Evolutionary conservation across 2,329 filamentous ascomycete genomes (phyloP), one percentile per base, ranked within the genome.

Genomic region (Penicillium polonicum): DNA sequence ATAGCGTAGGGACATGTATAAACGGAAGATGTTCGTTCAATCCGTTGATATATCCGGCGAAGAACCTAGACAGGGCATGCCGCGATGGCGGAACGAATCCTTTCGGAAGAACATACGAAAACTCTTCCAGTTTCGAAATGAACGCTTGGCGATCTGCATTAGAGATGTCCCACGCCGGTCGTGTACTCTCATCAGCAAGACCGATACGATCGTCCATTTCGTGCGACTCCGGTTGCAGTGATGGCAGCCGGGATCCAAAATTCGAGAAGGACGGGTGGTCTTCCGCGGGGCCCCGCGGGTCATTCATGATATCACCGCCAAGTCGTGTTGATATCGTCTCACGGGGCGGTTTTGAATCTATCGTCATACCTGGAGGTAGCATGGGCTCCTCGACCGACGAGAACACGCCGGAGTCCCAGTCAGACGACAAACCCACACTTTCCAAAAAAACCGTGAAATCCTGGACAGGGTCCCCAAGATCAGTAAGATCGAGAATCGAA

Each of bases 21-120:
- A 83, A 82, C 4, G 80, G 80, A 48, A 82, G 72, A 65, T 81
- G 80, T 48, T 80, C 78, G 49, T 82, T 80, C 52, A 81, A 69
- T 13, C 80, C 79, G 53, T 79, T 80, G 43, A 82, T 77, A 66
- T 81, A 82, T 12, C 78, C 78, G n/a, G 80, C 79, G 57, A 82
- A 73, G 58, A 80, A 81, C 12, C 79, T 72, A 41, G 77, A 79
- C 33, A 83, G 63, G 0, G 76, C 74, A 66, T 81, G 78, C 33
- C 77, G 74, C 19, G 80, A 80, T 4, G 80, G 80, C n/a, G 79
- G 74, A 27, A 76, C 69, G 59, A 81, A 82, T 1, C 72, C 72
- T 52, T 75, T 75, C 10, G 79, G 79, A 43, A 82, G 74, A 50
- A 79, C 70, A 59, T 74, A 73, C 46, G 77, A 72, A 58, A 80